These are phyloP conservation scores for Vigna unguiculata DNA, from an alignment of 306 rosid genomes.

Conservation along the genomic window DNA sequence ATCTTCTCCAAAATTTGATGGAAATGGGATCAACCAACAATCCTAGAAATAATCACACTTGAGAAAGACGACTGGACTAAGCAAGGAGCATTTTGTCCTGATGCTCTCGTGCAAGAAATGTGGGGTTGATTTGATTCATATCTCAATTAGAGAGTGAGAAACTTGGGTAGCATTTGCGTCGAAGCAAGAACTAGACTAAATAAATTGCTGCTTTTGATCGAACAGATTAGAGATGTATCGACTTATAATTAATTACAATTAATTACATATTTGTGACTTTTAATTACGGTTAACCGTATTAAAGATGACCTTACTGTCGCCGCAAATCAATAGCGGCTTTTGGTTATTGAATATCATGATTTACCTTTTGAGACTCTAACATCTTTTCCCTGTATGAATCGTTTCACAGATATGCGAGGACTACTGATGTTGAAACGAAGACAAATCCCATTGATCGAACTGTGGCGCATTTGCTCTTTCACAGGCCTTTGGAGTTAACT, in stretches of 20 bases:
- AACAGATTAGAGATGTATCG: background rate
- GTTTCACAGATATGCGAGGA: constrained; percentile 49
- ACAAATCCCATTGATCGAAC: constrained; percentile 83
- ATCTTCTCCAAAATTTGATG: no score
- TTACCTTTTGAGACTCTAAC: constrained; percentile 12
- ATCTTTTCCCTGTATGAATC: constrained; percentile 31
- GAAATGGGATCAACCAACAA: no score
- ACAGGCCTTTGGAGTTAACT: constrained; percentile 60
- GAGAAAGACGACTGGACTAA: no score
- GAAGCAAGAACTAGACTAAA: background rate
- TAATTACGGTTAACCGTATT: background rate
- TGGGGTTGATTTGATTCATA: no score
- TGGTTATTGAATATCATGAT: constrained; percentile 25
- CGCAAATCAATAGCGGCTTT: background rate
- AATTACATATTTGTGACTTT: background rate
- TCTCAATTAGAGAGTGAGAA: no score
- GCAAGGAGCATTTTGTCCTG: no score
- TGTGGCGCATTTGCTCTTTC: constrained; percentile 88
- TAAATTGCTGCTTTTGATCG: background rate
- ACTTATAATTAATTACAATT: background rate
- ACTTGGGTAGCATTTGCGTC: no score
- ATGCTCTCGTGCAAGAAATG: no score
- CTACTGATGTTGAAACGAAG: constrained; percentile 66
- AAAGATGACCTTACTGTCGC: background rate
- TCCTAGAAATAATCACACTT: no score